Conservation (phyloP, 345 rosid species). For the Aethionema arabicum region DNA sequence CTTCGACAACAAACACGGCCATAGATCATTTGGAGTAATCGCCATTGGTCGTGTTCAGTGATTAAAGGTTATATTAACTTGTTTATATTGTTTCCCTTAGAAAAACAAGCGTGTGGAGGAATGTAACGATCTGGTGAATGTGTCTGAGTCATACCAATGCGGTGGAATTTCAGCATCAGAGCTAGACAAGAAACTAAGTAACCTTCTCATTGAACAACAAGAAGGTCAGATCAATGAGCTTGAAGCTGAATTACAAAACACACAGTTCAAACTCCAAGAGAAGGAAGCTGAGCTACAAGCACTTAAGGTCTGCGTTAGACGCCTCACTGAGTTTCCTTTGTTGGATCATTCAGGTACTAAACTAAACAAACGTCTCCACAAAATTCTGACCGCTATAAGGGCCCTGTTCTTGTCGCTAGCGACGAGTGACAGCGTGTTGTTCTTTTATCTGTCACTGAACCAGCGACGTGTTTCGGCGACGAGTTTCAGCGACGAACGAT, state of each 20-base stretch:
- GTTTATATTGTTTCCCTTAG: neutral
- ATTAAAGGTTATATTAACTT: constrained; percentile 15
- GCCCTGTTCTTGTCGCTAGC: no score
- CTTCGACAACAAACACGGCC: neutral
- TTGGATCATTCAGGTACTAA: constrained; percentile 62
- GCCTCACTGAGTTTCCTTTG: constrained; percentile 60
- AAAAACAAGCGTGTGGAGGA: constrained; percentile 26
- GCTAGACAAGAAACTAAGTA: constrained; percentile 69
- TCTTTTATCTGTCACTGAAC: no score
- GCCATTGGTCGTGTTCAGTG: neutral
- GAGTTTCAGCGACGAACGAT: no score
- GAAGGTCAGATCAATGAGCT: constrained; percentile 73
- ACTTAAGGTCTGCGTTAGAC: constrained; percentile 74
- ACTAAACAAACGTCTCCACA: no score
- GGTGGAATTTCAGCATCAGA: constrained; percentile 67
- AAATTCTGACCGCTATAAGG: no score
- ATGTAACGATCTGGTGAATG: constrained; percentile 38
- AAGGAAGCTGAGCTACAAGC: constrained; percentile 83
- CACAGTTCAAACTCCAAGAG: constrained; percentile 66
- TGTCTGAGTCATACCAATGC: constrained; percentile 43
- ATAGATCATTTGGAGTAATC: constrained; percentile 6
- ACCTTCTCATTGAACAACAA: constrained; percentile 72
- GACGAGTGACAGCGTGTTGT: no score
- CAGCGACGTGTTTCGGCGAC: no score
- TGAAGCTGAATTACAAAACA: constrained; percentile 59